Conservation (phyloP, 176 grass and related monocot genomes). For the Carex pumila region DNA sequence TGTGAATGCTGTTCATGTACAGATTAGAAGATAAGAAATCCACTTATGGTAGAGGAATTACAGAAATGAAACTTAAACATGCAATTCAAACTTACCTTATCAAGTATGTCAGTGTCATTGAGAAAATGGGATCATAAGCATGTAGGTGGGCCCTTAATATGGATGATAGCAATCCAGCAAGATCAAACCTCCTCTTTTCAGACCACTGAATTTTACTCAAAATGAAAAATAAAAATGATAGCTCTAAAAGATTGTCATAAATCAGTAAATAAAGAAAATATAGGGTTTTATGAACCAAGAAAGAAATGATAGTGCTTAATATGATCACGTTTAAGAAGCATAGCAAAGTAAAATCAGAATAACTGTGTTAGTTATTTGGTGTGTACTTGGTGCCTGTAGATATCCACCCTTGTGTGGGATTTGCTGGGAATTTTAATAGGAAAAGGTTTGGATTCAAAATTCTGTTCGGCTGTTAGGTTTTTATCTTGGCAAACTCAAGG, state of each 20-base stretch:
- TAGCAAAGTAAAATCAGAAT: constrained; percentile 6
- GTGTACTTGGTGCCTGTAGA: neutral
- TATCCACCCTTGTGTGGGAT: neutral
- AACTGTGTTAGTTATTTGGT: neutral
- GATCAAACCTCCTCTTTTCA: constrained; percentile 69
- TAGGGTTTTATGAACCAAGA: neutral
- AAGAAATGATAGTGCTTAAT: neutral
- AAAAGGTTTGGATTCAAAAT: neutral
- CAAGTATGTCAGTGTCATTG: constrained; percentile 86
- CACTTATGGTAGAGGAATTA: neutral
- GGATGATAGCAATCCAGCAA: constrained; percentile 83
- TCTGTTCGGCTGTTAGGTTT: neutral
- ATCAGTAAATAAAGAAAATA: neutral
- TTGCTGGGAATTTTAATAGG: neutral
- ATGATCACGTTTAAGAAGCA: neutral
- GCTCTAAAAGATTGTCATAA: neutral
- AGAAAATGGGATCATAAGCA: constrained; percentile 93
- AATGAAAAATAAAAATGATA: constrained; percentile 4
- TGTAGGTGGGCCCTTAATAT: constrained; percentile 91
- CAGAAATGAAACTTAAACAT: constrained; percentile 4
- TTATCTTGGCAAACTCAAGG: neutral
- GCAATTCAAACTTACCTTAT: constrained; percentile 62
- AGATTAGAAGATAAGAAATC: constrained; percentile 27
- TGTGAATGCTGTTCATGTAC: constrained; percentile 76
- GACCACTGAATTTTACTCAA: constrained; percentile 66